Evolutionary conservation across 148 eudicot genomes (phyloP), one percentile per base, ranked within the genome.

Genomic region (Cornus controversa): DNA sequence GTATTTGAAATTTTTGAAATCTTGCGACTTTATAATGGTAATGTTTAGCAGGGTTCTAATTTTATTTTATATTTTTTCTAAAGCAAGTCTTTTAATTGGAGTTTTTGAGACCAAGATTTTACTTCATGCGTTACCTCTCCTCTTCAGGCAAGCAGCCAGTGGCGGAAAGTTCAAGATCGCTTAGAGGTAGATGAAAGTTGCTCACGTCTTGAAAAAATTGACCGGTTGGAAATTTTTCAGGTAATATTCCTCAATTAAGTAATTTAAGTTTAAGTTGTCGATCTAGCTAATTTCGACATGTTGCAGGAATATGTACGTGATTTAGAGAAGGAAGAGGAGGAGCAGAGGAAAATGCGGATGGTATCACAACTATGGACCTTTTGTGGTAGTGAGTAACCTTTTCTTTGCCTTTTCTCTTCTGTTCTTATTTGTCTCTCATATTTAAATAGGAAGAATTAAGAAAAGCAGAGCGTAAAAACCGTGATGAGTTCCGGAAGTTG

Each of bases 131-230:
- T 65, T 25, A 29, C 54, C 60, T 73, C 27, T 82, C 63, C 53
- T 70, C 66, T 75, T 37, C 75, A 96, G 99, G 97, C 98, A 77
- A 93, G 90, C 78, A 96, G 97, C 82, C 98, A 96, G 78, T 96
- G 99, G 99, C 79, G 99, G 62, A 96, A 82, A 92, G 97, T 96
- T 71, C 97, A 96, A 84, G 92, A 96, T 65, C 97, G 96, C 58
- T 84, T 96, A 80, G 98, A 93, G 89, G 85, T 79, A 77, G 99
- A 96, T 91, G 94, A 92, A 80, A 90, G 98, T 81, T 96, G 98
- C 84, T 84, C 83, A 47, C 89, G 93, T 50, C 97, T 96, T 83
- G 98, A 96, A 73, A 93, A 92, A 77, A 87, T 93, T 83, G 98
- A 90, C 31, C 93, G 93, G 31, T 78, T 96, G 87, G 96, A 93